Conservation (phyloP, 148 eudicot species). For the Vaccinium darrowii region DNA sequence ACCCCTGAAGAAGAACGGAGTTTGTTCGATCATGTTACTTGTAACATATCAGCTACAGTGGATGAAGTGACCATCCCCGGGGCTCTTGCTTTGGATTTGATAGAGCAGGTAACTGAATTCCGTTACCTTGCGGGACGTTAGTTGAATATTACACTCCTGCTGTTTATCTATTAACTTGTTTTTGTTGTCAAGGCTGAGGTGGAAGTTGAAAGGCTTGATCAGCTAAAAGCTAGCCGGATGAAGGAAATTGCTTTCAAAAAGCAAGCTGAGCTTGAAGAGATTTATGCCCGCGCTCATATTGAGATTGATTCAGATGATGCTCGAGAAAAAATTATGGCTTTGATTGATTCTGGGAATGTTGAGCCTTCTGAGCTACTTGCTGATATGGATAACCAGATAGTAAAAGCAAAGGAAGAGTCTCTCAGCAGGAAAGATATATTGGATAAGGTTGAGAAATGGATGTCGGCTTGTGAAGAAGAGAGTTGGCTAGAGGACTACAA, state of each 20-base stretch:
- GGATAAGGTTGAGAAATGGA: constrained; percentile 99
- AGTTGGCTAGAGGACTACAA: constrained; percentile 99
- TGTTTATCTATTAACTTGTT: constrained; percentile 9
- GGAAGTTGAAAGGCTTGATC: constrained; percentile 97
- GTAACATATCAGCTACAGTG: constrained; percentile 82
- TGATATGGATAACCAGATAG: constrained; percentile 93
- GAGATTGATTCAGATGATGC: constrained; percentile 93
- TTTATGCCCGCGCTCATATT: constrained; percentile 84
- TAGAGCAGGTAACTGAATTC: constrained; percentile 65
- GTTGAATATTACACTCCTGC: not conserved
- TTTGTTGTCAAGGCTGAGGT: constrained; percentile 69
- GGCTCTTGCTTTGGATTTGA: constrained; percentile 89
- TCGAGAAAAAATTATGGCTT: constrained; percentile 67
- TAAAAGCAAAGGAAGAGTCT: constrained; percentile 93
- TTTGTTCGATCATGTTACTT: constrained; percentile 91
- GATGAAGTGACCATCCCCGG: constrained; percentile 86
- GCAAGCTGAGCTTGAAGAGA: constrained; percentile 93
- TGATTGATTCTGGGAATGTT: constrained; percentile 88
- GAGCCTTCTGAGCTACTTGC: constrained; percentile 93
- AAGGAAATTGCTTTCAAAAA: constrained; percentile 97
- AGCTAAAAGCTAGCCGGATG: constrained; percentile 91
- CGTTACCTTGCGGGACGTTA: not conserved
- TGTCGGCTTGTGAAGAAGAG: constrained; percentile 99
- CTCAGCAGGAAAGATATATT: constrained; percentile 89
- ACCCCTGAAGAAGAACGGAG: constrained; percentile 72